Percentiles rank a stretch among this genome's conserved stretches.
phyloP scores from a whole-genome alignment of 2,329 filamentous ascomycete genomes.

The Rosellinia necatrix region DNA sequence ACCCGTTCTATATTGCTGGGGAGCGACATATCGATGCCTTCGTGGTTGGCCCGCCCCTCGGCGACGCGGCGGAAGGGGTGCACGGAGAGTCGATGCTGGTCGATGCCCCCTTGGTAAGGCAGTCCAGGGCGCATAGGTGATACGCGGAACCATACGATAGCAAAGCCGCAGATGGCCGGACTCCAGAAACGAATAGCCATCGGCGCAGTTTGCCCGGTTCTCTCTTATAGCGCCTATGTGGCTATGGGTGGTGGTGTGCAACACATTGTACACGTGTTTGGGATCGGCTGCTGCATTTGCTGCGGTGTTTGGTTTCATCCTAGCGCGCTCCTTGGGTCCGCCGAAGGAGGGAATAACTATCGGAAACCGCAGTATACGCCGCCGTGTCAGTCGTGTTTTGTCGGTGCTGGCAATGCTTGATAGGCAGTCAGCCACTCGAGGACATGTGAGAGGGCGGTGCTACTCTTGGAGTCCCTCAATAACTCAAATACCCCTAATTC shows the following conservation, averaged over 20 bases:
- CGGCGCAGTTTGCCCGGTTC: not conserved
- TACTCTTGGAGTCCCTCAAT: too few relatives aligned
- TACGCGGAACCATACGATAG: not conserved
- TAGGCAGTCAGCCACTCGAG: not conserved
- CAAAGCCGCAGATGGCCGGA: not conserved
- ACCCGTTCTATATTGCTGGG: conserved; percentile 1
- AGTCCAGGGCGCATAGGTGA: not conserved
- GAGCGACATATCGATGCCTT: conserved; percentile 1
- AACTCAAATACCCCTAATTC: too few relatives aligned
- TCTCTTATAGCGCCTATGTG: conserved; percentile 4
- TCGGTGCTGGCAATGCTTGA: not conserved
- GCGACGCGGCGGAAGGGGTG: not conserved
- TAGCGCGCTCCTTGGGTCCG: not conserved
- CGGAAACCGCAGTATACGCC: conserved; percentile 3
- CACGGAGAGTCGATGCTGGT: not conserved
- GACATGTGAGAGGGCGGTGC: too few relatives aligned
- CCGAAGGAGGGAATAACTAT: conserved; percentile 6
- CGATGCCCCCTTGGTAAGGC: not conserved
- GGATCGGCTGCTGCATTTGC: not conserved
- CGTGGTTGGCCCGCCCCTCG: not conserved
- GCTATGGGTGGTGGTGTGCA: conserved; percentile 4
- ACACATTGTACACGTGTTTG: conserved; percentile 2
- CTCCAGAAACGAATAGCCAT: not conserved
- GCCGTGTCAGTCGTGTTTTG: conserved; percentile 1
- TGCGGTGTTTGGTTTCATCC: not conserved